Evolutionary conservation across 139 green algal genomes (phyloP).

Genomic region (Haematococcus sp.): DNA sequence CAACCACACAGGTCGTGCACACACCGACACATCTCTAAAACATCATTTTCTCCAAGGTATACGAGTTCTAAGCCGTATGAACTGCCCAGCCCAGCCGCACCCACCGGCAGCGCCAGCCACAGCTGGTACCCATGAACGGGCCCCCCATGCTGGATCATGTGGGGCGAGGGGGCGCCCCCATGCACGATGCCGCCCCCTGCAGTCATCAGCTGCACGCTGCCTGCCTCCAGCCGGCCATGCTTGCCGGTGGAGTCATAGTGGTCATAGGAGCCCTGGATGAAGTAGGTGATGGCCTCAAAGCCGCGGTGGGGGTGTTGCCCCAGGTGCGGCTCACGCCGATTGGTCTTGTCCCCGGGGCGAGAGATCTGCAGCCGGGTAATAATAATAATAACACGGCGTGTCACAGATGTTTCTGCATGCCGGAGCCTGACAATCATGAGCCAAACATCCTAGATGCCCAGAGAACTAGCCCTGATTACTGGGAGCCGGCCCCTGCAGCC

Average conservation of each 20-base stretch:
- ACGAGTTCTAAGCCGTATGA: no score
- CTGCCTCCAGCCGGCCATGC: neutral
- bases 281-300: neutral
- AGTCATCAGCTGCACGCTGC: neutral
- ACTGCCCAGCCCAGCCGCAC: no score
- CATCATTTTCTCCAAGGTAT: no score
- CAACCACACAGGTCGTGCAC: no score
- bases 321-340: neutral
- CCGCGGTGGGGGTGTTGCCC: neutral
- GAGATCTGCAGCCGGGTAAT: no score
- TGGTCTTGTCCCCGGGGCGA: neutral
- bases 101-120: neutral
- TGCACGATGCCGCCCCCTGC: conserved; percentile 5
- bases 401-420: no score
- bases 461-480: no score
- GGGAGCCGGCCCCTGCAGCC: no score
- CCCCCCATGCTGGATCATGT: neutral
- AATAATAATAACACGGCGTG: no score
- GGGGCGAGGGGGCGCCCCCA: neutral
- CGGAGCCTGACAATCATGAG: no score
- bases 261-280: neutral
- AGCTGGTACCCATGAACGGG: neutral
- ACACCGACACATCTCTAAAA: no score
- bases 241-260: neutral
- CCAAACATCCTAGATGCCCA: no score